Conservation (phyloP, 345 rosid genomes). For the Mercurialis annua region DNA sequence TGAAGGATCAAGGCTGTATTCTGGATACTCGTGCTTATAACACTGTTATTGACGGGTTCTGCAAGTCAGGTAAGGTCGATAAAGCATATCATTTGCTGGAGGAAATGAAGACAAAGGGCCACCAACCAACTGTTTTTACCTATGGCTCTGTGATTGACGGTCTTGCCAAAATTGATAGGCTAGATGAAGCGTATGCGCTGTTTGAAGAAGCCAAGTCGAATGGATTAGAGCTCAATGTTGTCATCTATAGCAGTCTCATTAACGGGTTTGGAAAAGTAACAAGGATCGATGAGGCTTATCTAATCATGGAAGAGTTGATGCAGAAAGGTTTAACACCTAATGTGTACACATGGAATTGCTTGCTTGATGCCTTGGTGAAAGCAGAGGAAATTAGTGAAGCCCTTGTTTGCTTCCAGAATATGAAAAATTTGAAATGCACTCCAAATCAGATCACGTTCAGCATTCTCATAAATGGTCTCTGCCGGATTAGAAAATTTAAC, state of each 20-base stretch:
- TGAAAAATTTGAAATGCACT: conserved; percentile 68
- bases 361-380: conserved; percentile 86
- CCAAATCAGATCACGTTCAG: conserved; percentile 75
- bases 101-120: conserved; percentile 87
- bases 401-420: conserved; percentile 72
- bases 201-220: conserved; percentile 91
- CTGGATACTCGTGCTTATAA: conserved; percentile 85
- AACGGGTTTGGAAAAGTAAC: conserved; percentile 98
- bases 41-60: conserved; percentile 81
- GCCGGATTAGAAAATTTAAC: conserved; percentile 79
- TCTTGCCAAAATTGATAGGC: conserved; percentile 86
- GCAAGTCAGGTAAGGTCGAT: conserved; percentile 89
- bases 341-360: conserved; percentile 88
- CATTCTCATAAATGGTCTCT: conserved; percentile 82
- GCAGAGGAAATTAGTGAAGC: conserved; percentile 91
- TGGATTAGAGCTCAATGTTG: conserved; percentile 65
- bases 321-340: conserved; percentile 85
- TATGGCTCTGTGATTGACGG: conserved; percentile 90
- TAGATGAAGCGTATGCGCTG: conserved; percentile 97
- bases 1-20: conserved; percentile 89
- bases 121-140: conserved; percentile 78
- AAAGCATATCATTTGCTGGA: conserved; percentile 90
- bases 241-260: conserved; percentile 80
- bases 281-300: conserved; percentile 92
- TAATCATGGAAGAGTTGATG: conserved; percentile 90